These are phyloP conservation scores for Pterocarpus santalinus DNA, from an alignment of 306 rosid species.

Conservation along the genomic window DNA sequence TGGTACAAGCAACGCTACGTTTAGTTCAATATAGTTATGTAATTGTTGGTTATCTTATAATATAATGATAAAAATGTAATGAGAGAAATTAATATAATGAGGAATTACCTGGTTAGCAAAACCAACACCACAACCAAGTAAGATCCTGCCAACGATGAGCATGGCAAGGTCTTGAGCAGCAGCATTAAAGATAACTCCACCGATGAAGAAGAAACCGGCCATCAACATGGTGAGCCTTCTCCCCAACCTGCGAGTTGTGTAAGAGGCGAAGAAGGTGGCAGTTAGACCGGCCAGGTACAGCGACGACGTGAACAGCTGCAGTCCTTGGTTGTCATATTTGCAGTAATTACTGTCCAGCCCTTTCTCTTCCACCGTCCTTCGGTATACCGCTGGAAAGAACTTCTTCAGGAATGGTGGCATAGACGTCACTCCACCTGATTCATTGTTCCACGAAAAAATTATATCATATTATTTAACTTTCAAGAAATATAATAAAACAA, in stretches of 20 bases:
- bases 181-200: conserved; percentile 61
- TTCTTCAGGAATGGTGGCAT: conserved; percentile 68
- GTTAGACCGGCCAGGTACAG: conserved; percentile 75
- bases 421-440: conserved; percentile 75
- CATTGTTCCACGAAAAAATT: background rate
- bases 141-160: conserved; percentile 72
- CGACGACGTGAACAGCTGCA: conserved; percentile 81
- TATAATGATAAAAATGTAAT: background rate
- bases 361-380: conserved; percentile 47
- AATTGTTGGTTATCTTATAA: no score
- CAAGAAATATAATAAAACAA: background rate
- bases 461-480: background rate
- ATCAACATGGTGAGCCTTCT: conserved; percentile 75
- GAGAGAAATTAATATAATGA: background rate
- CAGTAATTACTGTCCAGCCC: conserved; percentile 64
- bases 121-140: conserved; percentile 89
- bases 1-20: background rate
- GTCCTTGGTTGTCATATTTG: conserved; percentile 70
- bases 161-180: conserved; percentile 65
- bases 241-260: conserved; percentile 68
- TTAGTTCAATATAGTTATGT: no score
- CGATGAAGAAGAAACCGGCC: conserved; percentile 70
- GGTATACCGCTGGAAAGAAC: conserved; percentile 70
- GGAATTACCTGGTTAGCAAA: conserved; percentile 88
- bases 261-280: conserved; percentile 72